These are phyloP conservation scores for Daldinia loculata DNA, from an alignment of 495 filamentous ascomycete genomes.

Conservation along the genomic window DNA sequence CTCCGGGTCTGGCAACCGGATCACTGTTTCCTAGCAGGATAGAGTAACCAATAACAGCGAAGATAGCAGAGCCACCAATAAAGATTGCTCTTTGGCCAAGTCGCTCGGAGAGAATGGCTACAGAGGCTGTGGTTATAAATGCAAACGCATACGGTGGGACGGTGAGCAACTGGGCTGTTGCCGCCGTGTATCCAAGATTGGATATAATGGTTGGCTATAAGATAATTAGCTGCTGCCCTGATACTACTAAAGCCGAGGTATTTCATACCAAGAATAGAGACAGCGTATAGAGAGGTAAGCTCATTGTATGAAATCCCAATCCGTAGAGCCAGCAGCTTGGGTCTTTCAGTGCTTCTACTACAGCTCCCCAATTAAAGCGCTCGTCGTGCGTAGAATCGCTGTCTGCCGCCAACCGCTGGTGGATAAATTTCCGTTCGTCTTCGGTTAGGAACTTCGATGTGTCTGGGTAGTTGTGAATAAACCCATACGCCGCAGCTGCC, in stretches of 20 bases:
- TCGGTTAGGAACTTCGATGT: constrained; percentile 73
- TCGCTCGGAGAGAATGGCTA: constrained; percentile 68
- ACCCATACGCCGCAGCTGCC: constrained; percentile 68
- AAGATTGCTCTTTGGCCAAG: constrained; percentile 67
- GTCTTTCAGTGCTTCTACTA: constrained; percentile 70
- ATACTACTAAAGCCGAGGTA: background rate
- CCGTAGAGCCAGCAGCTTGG: constrained; percentile 80
- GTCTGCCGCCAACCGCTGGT: constrained; percentile 66
- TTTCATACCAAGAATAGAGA: constrained; percentile 73
- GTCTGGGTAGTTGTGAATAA: constrained; percentile 77
- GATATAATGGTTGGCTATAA: constrained; percentile 73
- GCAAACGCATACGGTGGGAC: constrained; percentile 76
- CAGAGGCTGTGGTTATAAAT: constrained; percentile 62
- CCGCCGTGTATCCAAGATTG: constrained; percentile 71
- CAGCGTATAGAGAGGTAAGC: constrained; percentile 78
- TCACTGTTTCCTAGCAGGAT: constrained; percentile 66
- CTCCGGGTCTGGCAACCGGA: constrained; percentile 59
- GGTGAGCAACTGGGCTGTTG: constrained; percentile 74
- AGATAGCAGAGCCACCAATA: constrained; percentile 62
- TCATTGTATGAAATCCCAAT: constrained; percentile 76
- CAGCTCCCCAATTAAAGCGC: constrained; percentile 70
- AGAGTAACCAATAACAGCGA: constrained; percentile 71
- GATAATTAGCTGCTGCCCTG: constrained; percentile 1
- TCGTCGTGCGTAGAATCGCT: constrained; percentile 69
- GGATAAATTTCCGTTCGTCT: constrained; percentile 68